Percentiles rank a stretch among this genome's conserved stretches.
phyloP scores from a whole-genome alignment of 1,284 basidiomycete species.

The Tausonia pullulans region DNA sequence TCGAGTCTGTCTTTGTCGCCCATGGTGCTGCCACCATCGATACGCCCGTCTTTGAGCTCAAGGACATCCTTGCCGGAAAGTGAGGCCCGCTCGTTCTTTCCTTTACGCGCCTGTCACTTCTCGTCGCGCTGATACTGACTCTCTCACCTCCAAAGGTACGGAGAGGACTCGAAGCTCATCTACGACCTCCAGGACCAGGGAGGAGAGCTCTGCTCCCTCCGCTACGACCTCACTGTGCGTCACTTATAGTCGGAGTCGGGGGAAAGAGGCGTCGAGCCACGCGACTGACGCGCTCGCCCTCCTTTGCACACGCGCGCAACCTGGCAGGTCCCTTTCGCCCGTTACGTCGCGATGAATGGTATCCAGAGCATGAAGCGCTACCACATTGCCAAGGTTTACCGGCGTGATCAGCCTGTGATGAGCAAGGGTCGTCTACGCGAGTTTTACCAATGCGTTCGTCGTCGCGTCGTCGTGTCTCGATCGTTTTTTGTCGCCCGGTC shows the following conservation, averaged over 20 bases:
- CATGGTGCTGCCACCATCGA: constrained; percentile 90
- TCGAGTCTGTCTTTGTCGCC: constrained; percentile 77
- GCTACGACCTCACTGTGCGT: constrained; percentile 85
- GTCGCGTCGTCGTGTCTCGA: not conserved
- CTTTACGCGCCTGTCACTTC: not conserved
- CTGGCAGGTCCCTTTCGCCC: constrained; percentile 66
- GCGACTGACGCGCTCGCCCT: too few relatives aligned
- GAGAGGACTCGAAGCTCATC: constrained; percentile 95
- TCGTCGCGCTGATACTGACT: not conserved
- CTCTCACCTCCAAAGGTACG: constrained; percentile 44
- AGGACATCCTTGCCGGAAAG: constrained; percentile 89
- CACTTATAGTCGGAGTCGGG: not conserved
- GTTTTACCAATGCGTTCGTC: constrained; percentile 88
- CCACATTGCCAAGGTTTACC: constrained; percentile 97
- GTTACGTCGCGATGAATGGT: constrained; percentile 91
- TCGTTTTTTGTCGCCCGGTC: not conserved
- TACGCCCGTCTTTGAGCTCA: constrained; percentile 95
- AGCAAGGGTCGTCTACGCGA: constrained; percentile 96
- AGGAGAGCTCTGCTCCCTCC: constrained; percentile 87
- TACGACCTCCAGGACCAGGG: constrained; percentile 98
- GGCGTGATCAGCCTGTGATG: constrained; percentile 94
- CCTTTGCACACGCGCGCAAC: not conserved
- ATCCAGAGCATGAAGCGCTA: constrained; percentile 71
- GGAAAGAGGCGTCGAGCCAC: too few relatives aligned
- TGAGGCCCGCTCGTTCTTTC: constrained; percentile 16